Percentiles rank a stretch among this genome's conserved stretches.
Conservation (phyloP, 2,329 filamentous ascomycete genomes). For the Botryotinia narcissicola region DNA sequence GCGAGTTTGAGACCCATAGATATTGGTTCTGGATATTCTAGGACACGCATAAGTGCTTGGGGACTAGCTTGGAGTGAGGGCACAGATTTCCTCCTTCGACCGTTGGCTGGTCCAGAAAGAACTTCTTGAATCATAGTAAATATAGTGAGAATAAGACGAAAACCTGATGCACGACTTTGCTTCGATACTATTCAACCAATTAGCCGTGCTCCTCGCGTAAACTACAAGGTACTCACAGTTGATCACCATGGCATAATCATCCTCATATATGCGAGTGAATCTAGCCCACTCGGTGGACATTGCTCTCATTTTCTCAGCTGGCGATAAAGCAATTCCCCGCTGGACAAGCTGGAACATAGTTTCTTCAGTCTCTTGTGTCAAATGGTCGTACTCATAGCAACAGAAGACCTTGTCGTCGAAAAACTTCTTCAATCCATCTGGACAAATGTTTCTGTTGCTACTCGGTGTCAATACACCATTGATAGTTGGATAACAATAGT, state of each 20-base stretch:
- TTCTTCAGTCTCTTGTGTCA: constrained; percentile 45
- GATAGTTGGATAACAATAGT: constrained; percentile 34
- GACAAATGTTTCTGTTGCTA: constrained; percentile 39
- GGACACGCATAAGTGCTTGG: constrained; percentile 35
- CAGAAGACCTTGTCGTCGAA: constrained; percentile 44
- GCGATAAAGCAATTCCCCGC: constrained; percentile 44
- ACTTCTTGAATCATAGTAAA: constrained; percentile 40
- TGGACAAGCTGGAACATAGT: constrained; percentile 50
- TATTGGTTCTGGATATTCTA: constrained; percentile 36
- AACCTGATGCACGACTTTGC: constrained; percentile 39
- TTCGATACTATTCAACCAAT: constrained; percentile 34
- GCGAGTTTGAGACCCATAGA: constrained; percentile 33
- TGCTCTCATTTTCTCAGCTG: constrained; percentile 48
- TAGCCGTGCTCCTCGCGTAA: not conserved
- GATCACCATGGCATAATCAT: constrained; percentile 43
- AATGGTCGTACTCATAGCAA: constrained; percentile 44
- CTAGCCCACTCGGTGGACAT: constrained; percentile 47
- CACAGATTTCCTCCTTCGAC: constrained; percentile 20
- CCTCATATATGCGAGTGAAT: constrained; percentile 44
- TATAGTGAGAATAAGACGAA: constrained; percentile 39
- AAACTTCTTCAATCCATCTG: constrained; percentile 38
- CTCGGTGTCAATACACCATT: constrained; percentile 27
- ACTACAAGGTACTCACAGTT: constrained; percentile 33
- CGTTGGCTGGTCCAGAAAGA: constrained; percentile 21
- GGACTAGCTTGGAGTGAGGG: constrained; percentile 38